Evolutionary conservation across 2,329 filamentous ascomycete species (phyloP), one percentile per base, ranked within the genome.

Genomic region (Cladophialophora psammophila): DNA sequence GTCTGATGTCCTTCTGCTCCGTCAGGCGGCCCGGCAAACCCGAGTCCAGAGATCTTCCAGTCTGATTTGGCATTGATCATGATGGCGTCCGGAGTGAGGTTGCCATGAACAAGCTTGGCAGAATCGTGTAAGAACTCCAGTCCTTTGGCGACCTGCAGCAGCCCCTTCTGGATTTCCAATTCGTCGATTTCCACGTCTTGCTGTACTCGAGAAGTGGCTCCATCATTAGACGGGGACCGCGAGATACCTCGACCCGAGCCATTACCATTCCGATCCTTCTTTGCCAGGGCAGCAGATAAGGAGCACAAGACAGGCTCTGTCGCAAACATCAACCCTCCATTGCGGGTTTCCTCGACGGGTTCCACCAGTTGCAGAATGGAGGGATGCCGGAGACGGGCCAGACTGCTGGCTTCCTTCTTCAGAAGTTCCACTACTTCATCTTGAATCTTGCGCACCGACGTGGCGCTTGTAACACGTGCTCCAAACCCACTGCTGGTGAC

Each of bases 1-100:
- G 92, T 90, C 2, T 92, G 91, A 54, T 90, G 84, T 72, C 91
- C 89, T 34, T 88, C 89, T 20, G 91, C 91, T 73, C 87, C 86
- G 72, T 93, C 91, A 57, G 92, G 88, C 13, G 93, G 91, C 54
- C 91, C 91, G 76, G 91, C 92, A 78, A 97, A 99, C 0, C 91
- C 88, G 45, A 99, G 85, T n/a, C 94, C 95, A 73, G 93, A 94
- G 68, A 99, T 92, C 78, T 99, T 99, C 95, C 95, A 99, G 79
- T 99, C 95, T 56, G 92, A 96, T 87, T 99, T 99, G 48, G 92
- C 88, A 80, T 99, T 99, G 78, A 99, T 88, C 71, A 97, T 90
- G 71, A 99, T 89, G 18, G 94, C 92, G 71, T 98, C 94, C 0
- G 95, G 95, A 0, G 94, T 98, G 70, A 99, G 79, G 76, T 99